Conservation (phyloP, 306 rosid genomes). For the Medicago ruthenica region DNA sequence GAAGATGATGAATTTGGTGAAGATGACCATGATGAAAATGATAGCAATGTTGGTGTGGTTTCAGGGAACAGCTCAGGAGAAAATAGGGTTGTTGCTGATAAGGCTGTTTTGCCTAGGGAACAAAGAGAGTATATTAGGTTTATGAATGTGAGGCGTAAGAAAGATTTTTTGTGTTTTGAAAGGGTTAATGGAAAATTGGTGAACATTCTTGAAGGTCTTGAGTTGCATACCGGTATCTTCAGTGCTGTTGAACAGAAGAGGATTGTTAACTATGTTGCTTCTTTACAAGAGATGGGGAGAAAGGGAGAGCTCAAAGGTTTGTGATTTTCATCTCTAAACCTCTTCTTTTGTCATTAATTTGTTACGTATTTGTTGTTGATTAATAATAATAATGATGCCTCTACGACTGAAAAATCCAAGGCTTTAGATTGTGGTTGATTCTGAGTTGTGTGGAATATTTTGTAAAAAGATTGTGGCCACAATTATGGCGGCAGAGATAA, state of each 20-base stretch:
- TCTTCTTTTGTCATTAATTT: not conserved
- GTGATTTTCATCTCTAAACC: constrained; percentile 36
- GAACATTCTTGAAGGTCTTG: constrained; percentile 88
- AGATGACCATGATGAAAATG: constrained; percentile 42
- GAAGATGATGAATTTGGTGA: constrained; percentile 90
- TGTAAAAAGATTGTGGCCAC: not conserved
- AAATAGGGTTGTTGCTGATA: constrained; percentile 47
- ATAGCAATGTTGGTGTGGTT: constrained; percentile 27
- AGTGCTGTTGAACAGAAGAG: constrained; percentile 93
- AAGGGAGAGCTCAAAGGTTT: constrained; percentile 84
- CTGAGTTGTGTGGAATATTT: not conserved
- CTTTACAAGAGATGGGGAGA: constrained; percentile 72
- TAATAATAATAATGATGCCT: not conserved
- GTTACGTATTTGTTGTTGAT: not conserved
- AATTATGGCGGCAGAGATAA: not conserved
- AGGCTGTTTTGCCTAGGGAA: constrained; percentile 74
- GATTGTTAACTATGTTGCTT: constrained; percentile 65
- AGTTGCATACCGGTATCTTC: constrained; percentile 79
- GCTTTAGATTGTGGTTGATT: not conserved
- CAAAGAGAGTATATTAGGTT: constrained; percentile 81
- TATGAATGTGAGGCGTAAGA: constrained; percentile 63
- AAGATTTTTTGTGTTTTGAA: constrained; percentile 76
- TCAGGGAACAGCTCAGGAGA: not conserved
- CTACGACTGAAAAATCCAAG: not conserved
- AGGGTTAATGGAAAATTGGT: constrained; percentile 70